Conservation (phyloP, 805 yeast species). For the Kodamaea kaohsiungensis region DNA sequence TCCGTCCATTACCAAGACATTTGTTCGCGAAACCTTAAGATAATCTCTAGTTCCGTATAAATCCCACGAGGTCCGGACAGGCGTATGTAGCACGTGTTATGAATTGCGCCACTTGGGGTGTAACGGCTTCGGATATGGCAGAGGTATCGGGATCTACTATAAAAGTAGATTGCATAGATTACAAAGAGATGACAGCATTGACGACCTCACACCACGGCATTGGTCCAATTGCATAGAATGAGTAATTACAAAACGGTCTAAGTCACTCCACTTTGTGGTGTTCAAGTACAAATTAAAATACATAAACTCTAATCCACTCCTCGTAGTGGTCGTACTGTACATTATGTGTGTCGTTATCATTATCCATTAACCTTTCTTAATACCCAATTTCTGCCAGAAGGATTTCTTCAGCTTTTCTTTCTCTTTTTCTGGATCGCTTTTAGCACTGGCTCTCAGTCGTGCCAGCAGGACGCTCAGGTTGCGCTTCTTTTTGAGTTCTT, state of each 20-base stretch:
- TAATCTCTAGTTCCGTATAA: background rate
- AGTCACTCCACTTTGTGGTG: background rate
- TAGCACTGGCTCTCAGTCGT: background rate
- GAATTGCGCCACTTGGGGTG: background rate
- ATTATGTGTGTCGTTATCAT: background rate
- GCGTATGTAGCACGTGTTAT: background rate
- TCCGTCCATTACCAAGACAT: background rate
- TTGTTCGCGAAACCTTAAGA: background rate
- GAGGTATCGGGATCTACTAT: background rate
- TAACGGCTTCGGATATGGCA: background rate
- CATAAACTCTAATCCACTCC: background rate
- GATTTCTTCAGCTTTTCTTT: slow-evolving; percentile 13
- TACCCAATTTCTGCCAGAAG: slow-evolving; percentile 16
- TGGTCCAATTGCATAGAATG: background rate
- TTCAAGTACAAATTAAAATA: background rate
- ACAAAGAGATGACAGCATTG: background rate
- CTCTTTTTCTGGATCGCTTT: slow-evolving; percentile 6
- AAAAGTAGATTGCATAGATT: background rate
- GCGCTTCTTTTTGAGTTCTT: slow-evolving; percentile 11
- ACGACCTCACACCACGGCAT: background rate
- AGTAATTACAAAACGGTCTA: background rate
- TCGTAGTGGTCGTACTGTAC: background rate
- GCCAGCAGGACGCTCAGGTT: slow-evolving; percentile 13
- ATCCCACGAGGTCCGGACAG: background rate
- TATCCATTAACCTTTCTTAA: slow-evolving; percentile 11